These are phyloP conservation scores for Sporisorium exsertum DNA, from an alignment of 1,284 basidiomycete species.

Conservation along the genomic window DNA sequence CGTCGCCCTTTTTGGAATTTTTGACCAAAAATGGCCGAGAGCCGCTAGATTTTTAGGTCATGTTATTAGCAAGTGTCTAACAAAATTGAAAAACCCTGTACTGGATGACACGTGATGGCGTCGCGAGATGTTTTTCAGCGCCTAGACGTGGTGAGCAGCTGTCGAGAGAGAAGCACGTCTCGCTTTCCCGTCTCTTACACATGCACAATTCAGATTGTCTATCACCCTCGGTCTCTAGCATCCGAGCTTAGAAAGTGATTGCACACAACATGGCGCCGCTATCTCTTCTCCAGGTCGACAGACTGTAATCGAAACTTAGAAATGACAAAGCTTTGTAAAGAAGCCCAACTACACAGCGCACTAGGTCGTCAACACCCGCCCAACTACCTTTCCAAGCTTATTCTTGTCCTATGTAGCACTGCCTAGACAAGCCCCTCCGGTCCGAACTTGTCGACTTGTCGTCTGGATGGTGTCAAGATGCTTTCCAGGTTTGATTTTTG, in stretches of 20 bases:
- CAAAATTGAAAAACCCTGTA: background rate
- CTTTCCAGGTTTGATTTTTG: background rate
- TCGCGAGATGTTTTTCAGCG: constrained; percentile 13
- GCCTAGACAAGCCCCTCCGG: too few relatives aligned
- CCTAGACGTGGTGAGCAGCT: constrained; percentile 7
- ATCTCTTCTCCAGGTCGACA: background rate
- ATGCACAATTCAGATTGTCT: background rate
- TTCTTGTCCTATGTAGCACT: too few relatives aligned
- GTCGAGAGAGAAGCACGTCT: background rate
- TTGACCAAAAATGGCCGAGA: constrained; percentile 4
- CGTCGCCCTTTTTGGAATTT: background rate
- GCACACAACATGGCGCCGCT: background rate
- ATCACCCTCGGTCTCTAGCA: background rate
- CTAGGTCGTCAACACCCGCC: background rate
- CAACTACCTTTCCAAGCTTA: background rate
- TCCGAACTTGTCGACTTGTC: background rate
- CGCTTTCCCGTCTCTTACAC: background rate
- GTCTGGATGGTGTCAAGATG: too few relatives aligned
- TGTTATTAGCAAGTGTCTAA: background rate
- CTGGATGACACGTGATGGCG: constrained; percentile 22
- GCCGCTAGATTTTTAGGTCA: background rate
- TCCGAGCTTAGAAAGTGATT: background rate
- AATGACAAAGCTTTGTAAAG: background rate
- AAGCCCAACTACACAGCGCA: background rate
- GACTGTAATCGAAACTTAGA: background rate